Percentiles rank a stretch among this genome's conserved stretches.
These are phyloP conservation scores for Endoconidiophora laricicola DNA, from an alignment of 2,329 filamentous ascomycete species.

Conservation along the genomic window DNA sequence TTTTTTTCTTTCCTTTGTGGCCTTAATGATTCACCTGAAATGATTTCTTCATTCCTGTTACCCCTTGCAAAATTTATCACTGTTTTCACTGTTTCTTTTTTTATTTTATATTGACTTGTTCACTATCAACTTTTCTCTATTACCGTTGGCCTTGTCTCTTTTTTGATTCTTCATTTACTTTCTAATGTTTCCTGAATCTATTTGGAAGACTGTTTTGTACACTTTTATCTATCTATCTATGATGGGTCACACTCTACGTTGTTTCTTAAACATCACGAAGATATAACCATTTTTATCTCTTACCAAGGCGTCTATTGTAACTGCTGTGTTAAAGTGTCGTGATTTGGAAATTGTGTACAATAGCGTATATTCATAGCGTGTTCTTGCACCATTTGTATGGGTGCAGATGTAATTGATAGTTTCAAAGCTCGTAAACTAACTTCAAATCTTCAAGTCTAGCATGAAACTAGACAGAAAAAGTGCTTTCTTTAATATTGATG, in stretches of 20 bases:
- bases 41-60: neutral
- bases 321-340: neutral
- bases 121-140: neutral
- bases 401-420: too few relatives aligned
- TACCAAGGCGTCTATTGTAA: neutral
- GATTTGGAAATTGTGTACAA: neutral
- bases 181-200: neutral
- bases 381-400: too few relatives aligned
- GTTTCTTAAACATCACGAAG: too few relatives aligned
- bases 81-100: neutral
- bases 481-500: too few relatives aligned
- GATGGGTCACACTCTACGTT: too few relatives aligned
- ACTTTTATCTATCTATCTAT: neutral
- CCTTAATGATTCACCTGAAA: neutral
- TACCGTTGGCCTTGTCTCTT: neutral
- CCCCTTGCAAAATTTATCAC: neutral
- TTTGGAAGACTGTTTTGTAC: neutral
- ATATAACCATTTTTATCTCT: neutral
- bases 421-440: too few relatives aligned
- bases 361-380: too few relatives aligned
- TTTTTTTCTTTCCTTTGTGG: neutral
- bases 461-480: too few relatives aligned
- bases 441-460: too few relatives aligned
- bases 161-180: neutral
- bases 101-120: slow-evolving; percentile 2